A percentile compares a stretch with the other conserved stretches of the same genome.
These are phyloP conservation scores for Melampsora americana DNA, from an alignment of 1,284 basidiomycete species.

Conservation along the genomic window DNA sequence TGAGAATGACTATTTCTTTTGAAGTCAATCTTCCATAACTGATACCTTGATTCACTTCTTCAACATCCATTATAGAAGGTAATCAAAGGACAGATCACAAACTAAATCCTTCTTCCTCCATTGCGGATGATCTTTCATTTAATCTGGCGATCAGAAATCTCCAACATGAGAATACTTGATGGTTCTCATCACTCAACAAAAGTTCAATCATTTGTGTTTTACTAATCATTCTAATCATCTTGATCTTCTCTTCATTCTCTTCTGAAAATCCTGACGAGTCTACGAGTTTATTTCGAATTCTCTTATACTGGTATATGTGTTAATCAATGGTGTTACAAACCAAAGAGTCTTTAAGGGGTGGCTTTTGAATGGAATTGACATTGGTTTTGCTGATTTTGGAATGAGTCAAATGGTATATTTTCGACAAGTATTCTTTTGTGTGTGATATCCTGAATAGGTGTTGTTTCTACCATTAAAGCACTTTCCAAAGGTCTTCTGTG, in stretches of 20 bases:
- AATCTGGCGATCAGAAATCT: conserved; percentile 2
- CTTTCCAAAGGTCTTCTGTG: too few relatives aligned
- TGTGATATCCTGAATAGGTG: background rate
- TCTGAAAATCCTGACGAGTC: background rate
- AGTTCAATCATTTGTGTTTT: too few relatives aligned
- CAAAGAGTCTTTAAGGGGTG: background rate
- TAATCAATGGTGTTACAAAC: background rate
- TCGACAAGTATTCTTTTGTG: background rate
- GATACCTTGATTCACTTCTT: background rate
- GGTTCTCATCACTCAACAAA: too few relatives aligned
- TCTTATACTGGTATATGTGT: background rate
- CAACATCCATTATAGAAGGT: background rate
- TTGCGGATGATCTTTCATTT: background rate
- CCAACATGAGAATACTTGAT: too few relatives aligned
- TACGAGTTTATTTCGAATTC: background rate
- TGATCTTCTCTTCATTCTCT: background rate
- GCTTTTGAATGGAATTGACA: background rate
- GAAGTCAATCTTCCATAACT: background rate
- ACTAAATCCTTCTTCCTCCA: conserved; percentile 1
- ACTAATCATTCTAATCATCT: background rate
- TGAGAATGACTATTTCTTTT: background rate
- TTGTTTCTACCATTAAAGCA: background rate
- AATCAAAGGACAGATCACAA: background rate
- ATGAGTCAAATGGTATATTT: background rate
- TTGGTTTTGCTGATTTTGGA: background rate